Base-by-base conservation (phyloP, 2,329 filamentous ascomycete genomes). In the Exophiala aquamarina region DNA sequence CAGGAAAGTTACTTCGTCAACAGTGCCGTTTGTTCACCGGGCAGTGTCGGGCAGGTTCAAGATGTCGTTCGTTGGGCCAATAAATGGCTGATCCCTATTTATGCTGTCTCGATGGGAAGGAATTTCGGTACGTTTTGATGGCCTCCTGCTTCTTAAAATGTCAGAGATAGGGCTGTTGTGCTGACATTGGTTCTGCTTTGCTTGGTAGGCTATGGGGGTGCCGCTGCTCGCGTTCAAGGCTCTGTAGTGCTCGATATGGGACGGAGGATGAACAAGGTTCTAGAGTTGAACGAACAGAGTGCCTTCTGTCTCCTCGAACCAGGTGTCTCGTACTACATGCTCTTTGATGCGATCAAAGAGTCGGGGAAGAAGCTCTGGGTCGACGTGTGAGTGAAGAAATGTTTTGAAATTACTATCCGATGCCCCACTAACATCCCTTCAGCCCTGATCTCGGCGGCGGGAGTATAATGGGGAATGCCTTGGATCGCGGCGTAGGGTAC, bases 261-360 rank as follows among this genome's bases (percentile, higher is more conserved):
- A 6, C 58, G 56, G 21, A 60, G 68, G 28, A 73, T 73, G 70
- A 68, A 68, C 47, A 52, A 57, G 41, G 67, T 72, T 44, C 53
- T 73, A 6, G 52, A 58, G 5, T 56, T 66, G 38, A 68, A 70
- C 31, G 62, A 63, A 1, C 61, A 66, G 18, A 59, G 61, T 4
- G 69, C 66, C 49, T 61, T 65, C 18, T 71, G 69, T 41, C 59
- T 72, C 1, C 65, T 73, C n/a, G 70, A 73, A 48, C 70, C 70
- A 0, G 70, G 70, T 1, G 70, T 72, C 2, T 67, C 66, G 1
- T 73, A 68, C 49, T 66, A 65, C 23, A 62, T 62, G 13, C 60
- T 73, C 9, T 63, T 69, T 51, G 63, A 68, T 10, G 63, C 67
- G 36, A 63, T 70, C n/a, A 59, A 66, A 26, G 52, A 56, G 14